A percentile compares a stretch with the other conserved stretches of the same genome.
phyloP scores from a whole-genome alignment of 192 early-diverging fungal genomes.

The Dispira simplex region DNA sequence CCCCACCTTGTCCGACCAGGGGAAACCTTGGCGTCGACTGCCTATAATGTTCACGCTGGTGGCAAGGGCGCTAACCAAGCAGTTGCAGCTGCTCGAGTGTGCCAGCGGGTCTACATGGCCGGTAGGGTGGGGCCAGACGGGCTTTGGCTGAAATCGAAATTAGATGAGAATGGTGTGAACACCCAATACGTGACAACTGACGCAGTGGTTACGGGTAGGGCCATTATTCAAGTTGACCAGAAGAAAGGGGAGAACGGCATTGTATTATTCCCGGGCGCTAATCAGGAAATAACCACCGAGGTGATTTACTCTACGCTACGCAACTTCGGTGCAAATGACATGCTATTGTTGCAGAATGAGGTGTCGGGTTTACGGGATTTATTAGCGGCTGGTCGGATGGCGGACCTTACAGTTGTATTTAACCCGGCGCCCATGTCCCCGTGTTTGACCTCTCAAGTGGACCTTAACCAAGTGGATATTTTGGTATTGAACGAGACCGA shows the following conservation, averaged over 20 bases:
- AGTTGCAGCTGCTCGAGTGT: slow-evolving; percentile 63
- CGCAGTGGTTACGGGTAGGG: slow-evolving; percentile 56
- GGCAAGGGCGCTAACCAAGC: slow-evolving; percentile 76
- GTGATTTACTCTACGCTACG: slow-evolving; percentile 34
- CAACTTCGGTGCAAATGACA: slow-evolving; percentile 41
- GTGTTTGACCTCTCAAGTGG: slow-evolving; percentile 24
- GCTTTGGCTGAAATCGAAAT: slow-evolving; percentile 48
- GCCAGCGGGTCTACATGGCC: slow-evolving; percentile 47
- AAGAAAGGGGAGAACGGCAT: slow-evolving; percentile 73
- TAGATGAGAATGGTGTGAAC: slow-evolving; percentile 49
- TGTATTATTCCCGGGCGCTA: slow-evolving; percentile 67
- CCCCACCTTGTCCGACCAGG: slow-evolving; percentile 23
- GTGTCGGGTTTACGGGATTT: slow-evolving; percentile 51
- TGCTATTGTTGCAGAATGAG: slow-evolving; percentile 83
- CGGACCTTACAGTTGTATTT: slow-evolving; percentile 54
- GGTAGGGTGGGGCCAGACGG: slow-evolving; percentile 79
- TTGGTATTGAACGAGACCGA: slow-evolving; percentile 76
- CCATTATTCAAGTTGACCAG: slow-evolving; percentile 67
- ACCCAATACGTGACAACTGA: slow-evolving; percentile 37
- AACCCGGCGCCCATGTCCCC: slow-evolving; percentile 71
- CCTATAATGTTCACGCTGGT: slow-evolving; percentile 21
- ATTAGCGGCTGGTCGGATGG: slow-evolving; percentile 31
- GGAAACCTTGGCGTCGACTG: slow-evolving; percentile 20
- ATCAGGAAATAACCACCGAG: slow-evolving; percentile 32
- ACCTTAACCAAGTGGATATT: slow-evolving; percentile 48